Conservation (phyloP, 2,329 filamentous ascomycete species). For the Calonectria crousiana region DNA sequence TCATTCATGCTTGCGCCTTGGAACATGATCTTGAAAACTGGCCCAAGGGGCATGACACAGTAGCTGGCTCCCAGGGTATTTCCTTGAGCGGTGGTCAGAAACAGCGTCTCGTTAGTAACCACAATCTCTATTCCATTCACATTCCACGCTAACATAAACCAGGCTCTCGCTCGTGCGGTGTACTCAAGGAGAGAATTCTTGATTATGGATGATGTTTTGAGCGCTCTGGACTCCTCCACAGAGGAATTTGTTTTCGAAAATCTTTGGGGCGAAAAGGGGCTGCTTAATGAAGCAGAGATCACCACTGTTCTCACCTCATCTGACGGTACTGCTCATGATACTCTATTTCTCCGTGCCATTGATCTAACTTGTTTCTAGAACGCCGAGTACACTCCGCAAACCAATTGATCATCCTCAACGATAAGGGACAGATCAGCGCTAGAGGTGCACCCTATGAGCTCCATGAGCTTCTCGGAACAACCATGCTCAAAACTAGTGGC, state of each 20-base stretch:
- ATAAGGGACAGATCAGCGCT: slow-evolving; percentile 7
- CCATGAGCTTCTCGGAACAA: slow-evolving; percentile 1
- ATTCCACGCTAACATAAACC: background rate
- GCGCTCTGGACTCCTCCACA: slow-evolving; percentile 59
- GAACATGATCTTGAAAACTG: slow-evolving; percentile 49
- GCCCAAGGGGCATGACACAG: slow-evolving; percentile 48
- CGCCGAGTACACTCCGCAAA: slow-evolving; percentile 14
- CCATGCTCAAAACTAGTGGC: background rate
- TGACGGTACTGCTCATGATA: background rate
- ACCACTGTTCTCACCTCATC: slow-evolving; percentile 51
- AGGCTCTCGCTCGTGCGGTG: slow-evolving; percentile 60
- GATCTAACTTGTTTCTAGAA: background rate
- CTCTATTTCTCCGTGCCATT: background rate
- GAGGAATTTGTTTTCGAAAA: slow-evolving; percentile 55
- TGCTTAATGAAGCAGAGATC: slow-evolving; percentile 52
- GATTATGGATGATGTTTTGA: slow-evolving; percentile 61
- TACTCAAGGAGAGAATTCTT: slow-evolving; percentile 55
- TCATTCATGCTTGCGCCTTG: slow-evolving; percentile 51
- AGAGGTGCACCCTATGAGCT: slow-evolving; percentile 9
- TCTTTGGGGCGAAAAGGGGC: slow-evolving; percentile 55
- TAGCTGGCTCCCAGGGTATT: slow-evolving; percentile 56
- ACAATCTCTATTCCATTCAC: no score
- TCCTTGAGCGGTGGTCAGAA: slow-evolving; percentile 59
- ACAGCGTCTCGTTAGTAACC: slow-evolving; percentile 52
- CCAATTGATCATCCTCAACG: slow-evolving; percentile 12